Evolutionary conservation across 1,139 yeast genomes (phyloP).

Genomic region (Taiozyma sp.): DNA sequence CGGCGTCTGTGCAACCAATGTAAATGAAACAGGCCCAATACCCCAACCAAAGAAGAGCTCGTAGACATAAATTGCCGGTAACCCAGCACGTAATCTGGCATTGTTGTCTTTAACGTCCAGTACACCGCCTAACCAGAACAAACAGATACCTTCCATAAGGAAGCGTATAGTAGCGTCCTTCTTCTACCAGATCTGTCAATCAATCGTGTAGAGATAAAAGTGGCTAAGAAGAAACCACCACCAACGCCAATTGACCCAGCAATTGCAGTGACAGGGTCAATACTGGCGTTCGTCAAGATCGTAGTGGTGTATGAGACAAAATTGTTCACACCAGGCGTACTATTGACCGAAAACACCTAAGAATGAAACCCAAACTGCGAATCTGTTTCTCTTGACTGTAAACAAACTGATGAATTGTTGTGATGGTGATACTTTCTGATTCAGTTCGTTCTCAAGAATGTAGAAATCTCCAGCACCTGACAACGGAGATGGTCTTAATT

Average conservation of each 20-base stretch:
- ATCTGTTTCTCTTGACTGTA: slow-evolving; percentile 45
- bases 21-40: slow-evolving; percentile 56
- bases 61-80: slow-evolving; percentile 45
- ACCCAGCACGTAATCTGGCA: slow-evolving; percentile 40
- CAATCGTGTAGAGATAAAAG: slow-evolving; percentile 47
- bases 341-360: slow-evolving; percentile 55
- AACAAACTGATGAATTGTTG: slow-evolving; percentile 41
- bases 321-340: slow-evolving; percentile 53
- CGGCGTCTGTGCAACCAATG: slow-evolving; percentile 52
- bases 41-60: slow-evolving; percentile 47
- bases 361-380: slow-evolving; percentile 50
- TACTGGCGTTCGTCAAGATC: slow-evolving; percentile 43
- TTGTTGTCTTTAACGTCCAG: slow-evolving; percentile 34
- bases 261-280: slow-evolving; percentile 40
- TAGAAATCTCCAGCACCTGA: slow-evolving; percentile 47
- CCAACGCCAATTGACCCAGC: slow-evolving; percentile 56
- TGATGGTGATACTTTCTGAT: slow-evolving; percentile 28
- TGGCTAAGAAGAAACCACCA: slow-evolving; percentile 48
- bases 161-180: slow-evolving; percentile 41
- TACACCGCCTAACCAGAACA: slow-evolving; percentile 47
- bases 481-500: slow-evolving; percentile 33
- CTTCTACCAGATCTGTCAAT: slow-evolving; percentile 56
- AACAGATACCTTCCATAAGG: slow-evolving; percentile 44
- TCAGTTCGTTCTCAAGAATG: slow-evolving; percentile 38
- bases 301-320: slow-evolving; percentile 52